A percentile compares a stretch with the other conserved stretches of the same genome.
Conservation (phyloP, 2,329 filamentous ascomycete species). For the Blumeria hordei region DNA sequence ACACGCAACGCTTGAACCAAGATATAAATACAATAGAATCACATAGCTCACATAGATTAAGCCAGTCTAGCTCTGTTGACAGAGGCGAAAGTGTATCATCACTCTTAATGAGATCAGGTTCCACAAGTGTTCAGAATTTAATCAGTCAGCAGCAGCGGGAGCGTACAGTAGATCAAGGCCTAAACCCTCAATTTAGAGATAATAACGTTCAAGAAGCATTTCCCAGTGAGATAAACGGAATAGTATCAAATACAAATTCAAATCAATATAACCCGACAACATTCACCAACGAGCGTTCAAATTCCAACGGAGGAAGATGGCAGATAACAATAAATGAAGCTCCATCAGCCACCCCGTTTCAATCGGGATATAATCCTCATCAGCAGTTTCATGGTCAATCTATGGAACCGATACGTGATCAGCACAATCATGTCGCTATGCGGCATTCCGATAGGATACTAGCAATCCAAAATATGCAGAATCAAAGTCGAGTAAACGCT, state of each 20-base stretch:
- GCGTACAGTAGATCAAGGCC: conserved; percentile 8
- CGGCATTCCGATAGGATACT: conserved; percentile 10
- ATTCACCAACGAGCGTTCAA: conserved; percentile 23
- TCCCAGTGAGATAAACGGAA: not conserved
- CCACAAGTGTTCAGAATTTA: conserved; percentile 7
- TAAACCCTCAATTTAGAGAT: conserved; percentile 6
- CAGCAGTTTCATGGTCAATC: conserved; percentile 1
- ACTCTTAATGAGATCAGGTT: conserved; percentile 1
- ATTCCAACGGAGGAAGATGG: conserved; percentile 27
- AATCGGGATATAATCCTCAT: conserved; percentile 5
- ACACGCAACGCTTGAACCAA: conserved; percentile 20
- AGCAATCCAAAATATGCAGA: conserved; percentile 5
- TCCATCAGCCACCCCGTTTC: conserved; percentile 9
- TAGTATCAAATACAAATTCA: conserved; percentile 3
- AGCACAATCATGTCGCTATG: conserved; percentile 7
- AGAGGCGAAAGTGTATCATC: no score
- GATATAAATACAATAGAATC: conserved; percentile 11
- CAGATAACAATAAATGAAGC: conserved; percentile 27
- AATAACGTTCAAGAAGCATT: conserved; percentile 8
- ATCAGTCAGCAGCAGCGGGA: conserved; percentile 11
- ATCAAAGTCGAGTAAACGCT: conserved; percentile 7
- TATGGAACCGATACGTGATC: conserved; percentile 8
- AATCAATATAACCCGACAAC: conserved; percentile 16
- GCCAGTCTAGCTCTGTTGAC: conserved; percentile 1
- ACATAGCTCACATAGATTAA: not conserved